These are phyloP conservation scores for Protea cynaroides DNA, from an alignment of 164 flowering plant genomes.

Conservation along the genomic window DNA sequence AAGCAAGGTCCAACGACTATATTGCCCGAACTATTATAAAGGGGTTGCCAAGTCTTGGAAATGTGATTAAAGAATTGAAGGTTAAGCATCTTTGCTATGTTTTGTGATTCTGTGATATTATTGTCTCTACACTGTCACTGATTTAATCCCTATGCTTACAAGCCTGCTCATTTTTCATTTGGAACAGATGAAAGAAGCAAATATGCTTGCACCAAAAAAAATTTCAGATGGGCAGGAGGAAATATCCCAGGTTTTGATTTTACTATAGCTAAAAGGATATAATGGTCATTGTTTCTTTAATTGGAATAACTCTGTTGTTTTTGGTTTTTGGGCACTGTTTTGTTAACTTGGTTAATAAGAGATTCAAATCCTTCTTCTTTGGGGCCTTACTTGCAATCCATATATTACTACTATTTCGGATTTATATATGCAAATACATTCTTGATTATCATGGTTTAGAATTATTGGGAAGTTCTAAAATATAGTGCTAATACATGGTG, in stretches of 20 bases:
- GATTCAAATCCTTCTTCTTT: too few species aligned
- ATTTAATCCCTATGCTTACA: slow-evolving; percentile 3
- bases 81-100: slow-evolving; percentile 24
- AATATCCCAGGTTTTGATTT: slow-evolving; percentile 69
- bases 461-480: too few species aligned
- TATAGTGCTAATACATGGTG: too few species aligned
- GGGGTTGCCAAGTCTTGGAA: slow-evolving; percentile 89
- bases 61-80: slow-evolving; percentile 71
- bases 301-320: not conserved
- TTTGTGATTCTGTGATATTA: not conserved
- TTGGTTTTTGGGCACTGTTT: too few species aligned
- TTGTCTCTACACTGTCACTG: not conserved
- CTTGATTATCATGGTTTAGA: too few species aligned
- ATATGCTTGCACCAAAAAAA: slow-evolving; percentile 90
- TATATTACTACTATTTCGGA: too few species aligned
- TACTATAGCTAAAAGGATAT: not conserved
- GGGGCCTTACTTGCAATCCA: too few species aligned
- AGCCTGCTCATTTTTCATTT: slow-evolving; percentile 1
- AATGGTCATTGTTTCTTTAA: not conserved
- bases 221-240: slow-evolving; percentile 91
- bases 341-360: too few species aligned
- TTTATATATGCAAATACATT: too few species aligned
- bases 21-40: slow-evolving; percentile 68
- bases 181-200: slow-evolving; percentile 71
- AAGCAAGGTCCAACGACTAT: slow-evolving; percentile 84